Percentiles rank a stretch among this genome's conserved stretches.
Evolutionary conservation across 345 rosid genomes (phyloP).

Genomic region (Noccaea caerulescens): DNA sequence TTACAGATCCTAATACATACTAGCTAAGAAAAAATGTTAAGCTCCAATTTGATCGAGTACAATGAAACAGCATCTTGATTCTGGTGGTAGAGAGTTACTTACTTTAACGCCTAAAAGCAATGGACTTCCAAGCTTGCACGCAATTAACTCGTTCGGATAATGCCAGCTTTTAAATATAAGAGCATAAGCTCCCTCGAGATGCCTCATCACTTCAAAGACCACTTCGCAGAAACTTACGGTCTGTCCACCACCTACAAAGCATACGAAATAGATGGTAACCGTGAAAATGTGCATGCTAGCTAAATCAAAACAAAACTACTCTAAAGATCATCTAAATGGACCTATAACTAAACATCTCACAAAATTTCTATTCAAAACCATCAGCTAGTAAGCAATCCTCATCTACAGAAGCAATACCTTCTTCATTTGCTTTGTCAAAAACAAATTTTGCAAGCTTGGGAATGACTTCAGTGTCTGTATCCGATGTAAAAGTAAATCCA

Average conservation of each 20-base stretch:
- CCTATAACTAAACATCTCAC: slow-evolving; percentile 9
- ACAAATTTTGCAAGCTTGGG: slow-evolving; percentile 94
- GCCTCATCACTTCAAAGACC: slow-evolving; percentile 94
- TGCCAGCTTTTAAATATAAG: slow-evolving; percentile 90
- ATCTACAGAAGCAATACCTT: slow-evolving; percentile 46
- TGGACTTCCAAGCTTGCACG: slow-evolving; percentile 97
- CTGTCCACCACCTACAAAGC: slow-evolving; percentile 63
- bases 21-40: not conserved
- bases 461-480: slow-evolving; percentile 95
- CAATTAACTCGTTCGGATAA: slow-evolving; percentile 92
- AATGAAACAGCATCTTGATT: slow-evolving; percentile 24
- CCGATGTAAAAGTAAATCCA: slow-evolving; percentile 90
- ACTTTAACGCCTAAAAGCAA: slow-evolving; percentile 93
- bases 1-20: slow-evolving; percentile 20
- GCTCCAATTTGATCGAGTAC: not conserved
- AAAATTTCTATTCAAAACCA: not conserved
- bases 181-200: slow-evolving; percentile 98
- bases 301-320: slow-evolving; percentile 18
- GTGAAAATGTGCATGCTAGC: not conserved
- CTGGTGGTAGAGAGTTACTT: slow-evolving; percentile 41
- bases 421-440: slow-evolving; percentile 86
- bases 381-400: not conserved
- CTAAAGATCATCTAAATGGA: not conserved
- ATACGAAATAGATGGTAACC: slow-evolving; percentile 19
- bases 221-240: slow-evolving; percentile 83